Conservation (phyloP, 306 rosid species). For the Cucumis hystrix region DNA sequence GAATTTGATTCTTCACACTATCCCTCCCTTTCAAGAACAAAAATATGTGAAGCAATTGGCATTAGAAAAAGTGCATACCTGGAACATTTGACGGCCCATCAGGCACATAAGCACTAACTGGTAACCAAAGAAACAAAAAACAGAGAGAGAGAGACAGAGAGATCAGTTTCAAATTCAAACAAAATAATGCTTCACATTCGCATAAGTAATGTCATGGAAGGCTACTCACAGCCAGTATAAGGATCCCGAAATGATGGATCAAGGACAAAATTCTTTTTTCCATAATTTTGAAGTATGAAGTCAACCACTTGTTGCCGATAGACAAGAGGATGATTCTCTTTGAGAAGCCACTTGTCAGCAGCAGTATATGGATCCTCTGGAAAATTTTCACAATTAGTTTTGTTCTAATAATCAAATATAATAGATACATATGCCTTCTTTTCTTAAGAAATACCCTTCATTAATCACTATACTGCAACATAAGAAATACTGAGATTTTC, state of each 20-base stretch:
- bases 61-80: conserved; percentile 24
- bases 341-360: conserved; percentile 95
- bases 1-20: not conserved
- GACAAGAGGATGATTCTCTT: conserved; percentile 76
- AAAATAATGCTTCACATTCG: conserved; percentile 4
- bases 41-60: not conserved
- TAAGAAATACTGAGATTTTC: too few relatives aligned
- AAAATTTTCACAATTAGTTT: conserved; percentile 9
- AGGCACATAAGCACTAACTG: conserved; percentile 82
- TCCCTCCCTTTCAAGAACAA: not conserved
- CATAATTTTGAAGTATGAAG: conserved; percentile 84
- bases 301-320: conserved; percentile 87
- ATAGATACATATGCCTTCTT: not conserved
- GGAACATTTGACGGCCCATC: conserved; percentile 49
- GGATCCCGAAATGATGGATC: conserved; percentile 88
- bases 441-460: not conserved
- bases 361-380: conserved; percentile 74
- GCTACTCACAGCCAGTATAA: conserved; percentile 69
- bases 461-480: too few relatives aligned
- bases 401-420: not conserved
- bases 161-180: conserved; percentile 10
- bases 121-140: conserved; percentile 2
- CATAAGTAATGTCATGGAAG: conserved; percentile 1
- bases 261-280: conserved; percentile 51
- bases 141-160: not conserved